Evolutionary conservation across 2,329 filamentous ascomycete species (phyloP).

Genomic region (Fusarium tricinctum): DNA sequence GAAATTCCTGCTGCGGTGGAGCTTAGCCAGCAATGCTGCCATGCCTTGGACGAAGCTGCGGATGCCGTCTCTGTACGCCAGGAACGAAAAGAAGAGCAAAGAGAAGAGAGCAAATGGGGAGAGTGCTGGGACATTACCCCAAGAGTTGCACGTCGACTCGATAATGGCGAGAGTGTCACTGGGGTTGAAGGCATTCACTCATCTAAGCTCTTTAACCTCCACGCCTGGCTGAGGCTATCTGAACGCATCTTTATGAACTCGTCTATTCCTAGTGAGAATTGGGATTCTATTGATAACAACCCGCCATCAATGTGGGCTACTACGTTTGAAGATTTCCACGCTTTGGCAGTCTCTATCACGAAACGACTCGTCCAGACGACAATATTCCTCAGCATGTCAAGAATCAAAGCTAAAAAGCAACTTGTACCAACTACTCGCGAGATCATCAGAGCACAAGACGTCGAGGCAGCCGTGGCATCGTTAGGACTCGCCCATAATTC

Average conservation of each 20-base stretch:
- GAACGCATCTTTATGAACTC: constrained; percentile 82
- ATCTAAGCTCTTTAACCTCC: constrained; percentile 69
- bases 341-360: constrained; percentile 76
- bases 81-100: constrained; percentile 70
- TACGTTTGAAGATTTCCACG: constrained; percentile 81
- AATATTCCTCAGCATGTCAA: constrained; percentile 78
- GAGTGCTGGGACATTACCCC: constrained; percentile 75
- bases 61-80: constrained; percentile 76
- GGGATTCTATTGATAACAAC: constrained; percentile 72
- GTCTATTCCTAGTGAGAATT: constrained; percentile 73
- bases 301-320: constrained; percentile 80
- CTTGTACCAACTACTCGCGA: constrained; percentile 48
- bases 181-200: constrained; percentile 59
- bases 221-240: constrained; percentile 74
- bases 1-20: constrained; percentile 81
- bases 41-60: constrained; percentile 75
- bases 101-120: constrained; percentile 73
- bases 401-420: constrained; percentile 68
- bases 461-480: constrained; percentile 63
- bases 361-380: constrained; percentile 77
- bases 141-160: constrained; percentile 53
- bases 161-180: constrained; percentile 41
- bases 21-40: constrained; percentile 74
- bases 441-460: constrained; percentile 61
- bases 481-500: constrained; percentile 59